Conservation (phyloP, 345 rosid genomes). For the Boechera retrofracta region DNA sequence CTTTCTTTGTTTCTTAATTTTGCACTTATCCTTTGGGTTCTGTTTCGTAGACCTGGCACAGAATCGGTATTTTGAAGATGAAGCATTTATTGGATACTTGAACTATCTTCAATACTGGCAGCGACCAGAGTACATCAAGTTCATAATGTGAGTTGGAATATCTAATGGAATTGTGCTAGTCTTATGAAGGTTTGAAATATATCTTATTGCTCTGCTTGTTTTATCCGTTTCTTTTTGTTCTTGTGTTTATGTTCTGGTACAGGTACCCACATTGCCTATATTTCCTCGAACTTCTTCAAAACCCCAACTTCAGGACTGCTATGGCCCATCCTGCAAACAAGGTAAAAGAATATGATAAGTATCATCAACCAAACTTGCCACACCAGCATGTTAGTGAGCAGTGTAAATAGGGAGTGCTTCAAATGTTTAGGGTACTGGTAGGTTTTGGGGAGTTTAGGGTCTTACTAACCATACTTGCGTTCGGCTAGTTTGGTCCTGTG, state of each 20-base stretch:
- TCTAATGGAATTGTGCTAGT: not conserved
- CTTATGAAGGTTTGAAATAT: not conserved
- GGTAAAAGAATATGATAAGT: slow-evolving; percentile 49
- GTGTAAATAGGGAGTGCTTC: not conserved
- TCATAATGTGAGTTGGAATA: slow-evolving; percentile 73
- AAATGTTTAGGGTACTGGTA: slow-evolving; percentile 12
- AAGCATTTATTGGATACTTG: slow-evolving; percentile 94
- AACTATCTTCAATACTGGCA: slow-evolving; percentile 98
- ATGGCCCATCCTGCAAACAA: slow-evolving; percentile 98
- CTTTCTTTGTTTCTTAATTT: not conserved
- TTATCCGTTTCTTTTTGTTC: slow-evolving; percentile 15
- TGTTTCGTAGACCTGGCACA: slow-evolving; percentile 85
- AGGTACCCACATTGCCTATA: slow-evolving; percentile 98
- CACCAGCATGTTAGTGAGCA: slow-evolving; percentile 11
- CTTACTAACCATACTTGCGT: not conserved
- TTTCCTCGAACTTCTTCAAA: slow-evolving; percentile 96
- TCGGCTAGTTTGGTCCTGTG: slow-evolving; percentile 29
- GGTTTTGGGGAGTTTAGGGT: slow-evolving; percentile 23
- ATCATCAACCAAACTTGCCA: not conserved
- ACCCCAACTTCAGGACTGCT: slow-evolving; percentile 85
- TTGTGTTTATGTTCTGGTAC: slow-evolving; percentile 45
- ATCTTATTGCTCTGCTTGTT: not conserved
- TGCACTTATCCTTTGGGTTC: slow-evolving; percentile 27
- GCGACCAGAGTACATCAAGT: slow-evolving; percentile 86
- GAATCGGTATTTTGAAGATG: slow-evolving; percentile 97